phyloP scores from a whole-genome alignment of 2,329 filamentous ascomycete species.

The Penicillium occitanis region DNA sequence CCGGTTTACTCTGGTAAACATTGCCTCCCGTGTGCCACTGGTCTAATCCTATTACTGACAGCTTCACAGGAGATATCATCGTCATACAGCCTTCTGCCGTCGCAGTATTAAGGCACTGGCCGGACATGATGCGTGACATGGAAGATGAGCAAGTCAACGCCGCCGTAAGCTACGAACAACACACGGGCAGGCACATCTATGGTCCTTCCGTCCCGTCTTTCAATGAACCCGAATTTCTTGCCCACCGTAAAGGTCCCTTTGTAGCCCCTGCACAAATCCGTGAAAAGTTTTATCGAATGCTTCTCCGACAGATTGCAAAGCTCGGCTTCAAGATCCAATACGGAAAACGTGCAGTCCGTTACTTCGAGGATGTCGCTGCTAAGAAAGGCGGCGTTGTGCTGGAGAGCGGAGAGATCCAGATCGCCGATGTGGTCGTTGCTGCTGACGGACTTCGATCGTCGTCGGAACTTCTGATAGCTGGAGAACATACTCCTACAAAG shows the following conservation, averaged over 20 bases:
- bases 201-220: neutral
- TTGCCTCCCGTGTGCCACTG: neutral
- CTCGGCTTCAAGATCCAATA: neutral
- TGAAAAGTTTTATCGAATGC: neutral
- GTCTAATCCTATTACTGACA: neutral
- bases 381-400: neutral
- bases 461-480: slow-evolving; percentile 1
- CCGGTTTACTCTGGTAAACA: neutral
- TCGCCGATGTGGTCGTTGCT: slow-evolving; percentile 8
- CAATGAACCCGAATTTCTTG: neutral
- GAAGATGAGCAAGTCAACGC: neutral
- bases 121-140: neutral
- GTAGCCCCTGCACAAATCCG: neutral
- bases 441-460: neutral
- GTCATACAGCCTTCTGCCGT: neutral
- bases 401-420: neutral
- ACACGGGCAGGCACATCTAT: neutral
- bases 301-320: neutral
- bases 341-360: neutral
- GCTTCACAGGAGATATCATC: neutral
- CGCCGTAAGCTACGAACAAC: neutral
- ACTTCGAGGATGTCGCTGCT: neutral
- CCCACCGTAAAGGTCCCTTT: neutral
- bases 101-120: neutral
- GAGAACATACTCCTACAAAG: neutral